Base-by-base conservation (phyloP, 306 rosid genomes). In the Glycine soja region DNA sequence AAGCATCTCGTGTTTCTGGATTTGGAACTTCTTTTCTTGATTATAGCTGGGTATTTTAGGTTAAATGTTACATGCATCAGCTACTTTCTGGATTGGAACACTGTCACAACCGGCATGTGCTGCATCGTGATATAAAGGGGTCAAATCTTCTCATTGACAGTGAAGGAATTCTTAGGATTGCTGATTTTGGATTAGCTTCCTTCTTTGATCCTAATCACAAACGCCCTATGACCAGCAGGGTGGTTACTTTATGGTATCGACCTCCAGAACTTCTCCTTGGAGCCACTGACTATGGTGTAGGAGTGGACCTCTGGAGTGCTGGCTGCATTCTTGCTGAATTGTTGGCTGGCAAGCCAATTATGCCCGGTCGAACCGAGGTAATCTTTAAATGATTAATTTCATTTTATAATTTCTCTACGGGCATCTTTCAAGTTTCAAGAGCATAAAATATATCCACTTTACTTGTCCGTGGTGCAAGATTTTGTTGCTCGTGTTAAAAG, bases 291-390 rank as follows among this genome's bases (percentile, higher is more conserved):
- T 94, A 92, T 85, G 89, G 91, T 67, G 94, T 90, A 19, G 98
- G 95, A 67, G 94, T 94, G 46, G 98, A 92, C 85, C 87, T 94
- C 50, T 94, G 98, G 98, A 94, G 98, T 87, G 97, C 98, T 76
- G 98, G 98, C 70, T 94, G 98, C 89, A 94, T 94, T 79, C 88
- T 94, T 76, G 98, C 95, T 54, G 97, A 94, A 82, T 76, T 94
- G 78, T 85, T 90, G 85, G 97, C 95, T 0, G 95, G 98, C 83
- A 94, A 88, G 88, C 98, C 98, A 36, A 94, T 94, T 86, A 92
- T 94, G 94, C 95, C 98, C 11, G 98, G 98, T 70, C 92, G 95
- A 78, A 94, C 97, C 4, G 98, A 94, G 90, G 98, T 94, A 79
- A 54, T 84, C 75, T 81, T 48, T 78, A 34, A 53, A 51, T 52